Percentiles rank a stretch among this genome's conserved stretches.
Evolutionary conservation across 2,329 filamentous ascomycete species (phyloP).

Genomic region (Pseudogymnoascus sp.): DNA sequence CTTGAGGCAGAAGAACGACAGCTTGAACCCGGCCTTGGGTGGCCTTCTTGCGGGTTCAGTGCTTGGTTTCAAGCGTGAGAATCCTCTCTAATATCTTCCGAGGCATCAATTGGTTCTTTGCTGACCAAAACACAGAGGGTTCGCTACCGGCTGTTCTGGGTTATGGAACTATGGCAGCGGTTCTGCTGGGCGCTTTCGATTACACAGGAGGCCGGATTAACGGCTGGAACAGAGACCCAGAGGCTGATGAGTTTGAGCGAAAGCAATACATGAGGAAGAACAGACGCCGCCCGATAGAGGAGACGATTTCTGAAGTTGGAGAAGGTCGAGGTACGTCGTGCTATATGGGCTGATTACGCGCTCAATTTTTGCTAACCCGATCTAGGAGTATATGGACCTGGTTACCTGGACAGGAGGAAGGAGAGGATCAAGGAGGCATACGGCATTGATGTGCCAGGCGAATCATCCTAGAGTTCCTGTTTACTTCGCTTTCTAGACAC

Average conservation of each 20-base stretch:
- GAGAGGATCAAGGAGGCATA: slow-evolving; percentile 61
- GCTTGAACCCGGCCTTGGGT: slow-evolving; percentile 53
- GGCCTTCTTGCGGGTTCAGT: slow-evolving; percentile 57
- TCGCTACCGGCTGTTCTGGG: slow-evolving; percentile 52
- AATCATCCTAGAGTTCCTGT: slow-evolving; percentile 7
- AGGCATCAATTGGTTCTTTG: neutral
- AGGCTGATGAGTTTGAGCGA: slow-evolving; percentile 54
- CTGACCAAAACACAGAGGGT: slow-evolving; percentile 9
- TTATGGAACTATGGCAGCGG: slow-evolving; percentile 48
- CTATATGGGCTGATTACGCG: neutral
- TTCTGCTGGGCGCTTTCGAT: slow-evolving; percentile 49
- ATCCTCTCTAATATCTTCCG: neutral
- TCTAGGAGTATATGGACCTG: slow-evolving; percentile 56
- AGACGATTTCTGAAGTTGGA: slow-evolving; percentile 58
- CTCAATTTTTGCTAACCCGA: slow-evolving; percentile 12
- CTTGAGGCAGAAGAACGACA: slow-evolving; percentile 59
- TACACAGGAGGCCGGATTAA: slow-evolving; percentile 51
- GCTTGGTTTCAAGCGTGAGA: slow-evolving; percentile 51
- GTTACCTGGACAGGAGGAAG: slow-evolving; percentile 59
- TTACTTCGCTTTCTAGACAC: neutral
- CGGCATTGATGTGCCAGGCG: slow-evolving; percentile 51
- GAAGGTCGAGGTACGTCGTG: slow-evolving; percentile 57
- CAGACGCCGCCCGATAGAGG: slow-evolving; percentile 51
- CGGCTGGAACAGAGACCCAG: slow-evolving; percentile 40
- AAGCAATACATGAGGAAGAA: slow-evolving; percentile 54